Evolutionary conservation across 192 early-diverging fungal genomes (phyloP), one percentile per base, ranked within the genome.

Genomic region (Umbelopsis isabellina): DNA sequence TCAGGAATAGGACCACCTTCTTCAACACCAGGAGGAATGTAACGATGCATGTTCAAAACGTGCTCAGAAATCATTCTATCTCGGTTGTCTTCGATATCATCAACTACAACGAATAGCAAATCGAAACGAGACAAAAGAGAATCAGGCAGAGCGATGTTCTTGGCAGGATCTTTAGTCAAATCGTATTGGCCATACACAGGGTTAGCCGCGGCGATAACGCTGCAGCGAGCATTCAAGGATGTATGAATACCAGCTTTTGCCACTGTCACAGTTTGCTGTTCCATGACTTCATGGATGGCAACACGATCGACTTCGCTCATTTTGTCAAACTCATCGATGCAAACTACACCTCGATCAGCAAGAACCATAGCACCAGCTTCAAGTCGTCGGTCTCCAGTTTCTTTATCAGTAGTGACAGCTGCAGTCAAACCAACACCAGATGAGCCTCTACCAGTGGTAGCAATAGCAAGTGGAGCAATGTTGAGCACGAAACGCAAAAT

Each of bases 251-350:
- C 98, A 6, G 98, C 98, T 80, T 98, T 97, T 47, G 94, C 94
- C 67, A 98, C 95, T 0, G 94, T 97, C 10, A 98, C 93, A 4
- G 97, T 98, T 84, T 99, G 98, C 81, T 99, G 98, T 85, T 99
- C 98, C 98, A 99, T 99, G 2, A 98, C 98, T 90, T 99, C 98
- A 84, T 99, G 98, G 82, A 99, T 99, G 0, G 98, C 97, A 3
- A 97, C 96, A 68, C 97, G 90, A 75, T 99, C 98, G 20, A 92
- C 86, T 70, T 98, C 97, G 41, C 86, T 92, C 98, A 99, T 99
- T 76, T 99, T 99, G 85, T 99, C 98, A 80, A 99, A 99, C 82
- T 99, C 98, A 85, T 99, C 98, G 68, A 99, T 98, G 79, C 98
- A 99, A 13, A 97, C 94, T 44, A 99, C 89, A 50, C 98, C 98